Conservation (phyloP, 2,329 filamentous ascomycete genomes). For the Zopfia rhizophila region DNA sequence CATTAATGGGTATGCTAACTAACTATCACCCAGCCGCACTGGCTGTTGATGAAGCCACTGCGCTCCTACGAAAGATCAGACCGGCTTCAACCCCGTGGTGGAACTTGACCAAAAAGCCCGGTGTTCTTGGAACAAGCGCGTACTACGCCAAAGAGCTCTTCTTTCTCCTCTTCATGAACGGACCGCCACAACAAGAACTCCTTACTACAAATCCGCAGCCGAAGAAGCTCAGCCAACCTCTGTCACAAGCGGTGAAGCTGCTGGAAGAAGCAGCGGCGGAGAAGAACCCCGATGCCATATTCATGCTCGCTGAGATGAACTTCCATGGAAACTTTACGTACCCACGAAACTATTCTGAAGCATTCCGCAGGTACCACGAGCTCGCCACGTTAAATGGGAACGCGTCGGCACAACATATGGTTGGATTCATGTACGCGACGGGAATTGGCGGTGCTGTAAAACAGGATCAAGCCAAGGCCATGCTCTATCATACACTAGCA, state of each 20-base stretch:
- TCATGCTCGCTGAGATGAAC: slow-evolving; percentile 90
- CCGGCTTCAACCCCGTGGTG: slow-evolving; percentile 53
- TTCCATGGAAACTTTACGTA: slow-evolving; percentile 95
- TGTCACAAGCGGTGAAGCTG: slow-evolving; percentile 68
- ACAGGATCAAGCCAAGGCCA: slow-evolving; percentile 87
- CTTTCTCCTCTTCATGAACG: slow-evolving; percentile 72
- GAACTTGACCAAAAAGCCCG: slow-evolving; percentile 62
- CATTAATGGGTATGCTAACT: slow-evolving; percentile 25
- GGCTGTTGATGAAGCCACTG: slow-evolving; percentile 52
- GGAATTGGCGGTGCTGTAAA: slow-evolving; percentile 84
- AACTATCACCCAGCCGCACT: slow-evolving; percentile 30
- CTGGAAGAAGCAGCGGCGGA: slow-evolving; percentile 67
- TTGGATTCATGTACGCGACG: slow-evolving; percentile 95
- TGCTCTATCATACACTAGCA: slow-evolving; percentile 95
- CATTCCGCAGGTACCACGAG: slow-evolving; percentile 83
- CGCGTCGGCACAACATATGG: slow-evolving; percentile 92
- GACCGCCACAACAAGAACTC: slow-evolving; percentile 61
- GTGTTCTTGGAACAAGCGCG: slow-evolving; percentile 65
- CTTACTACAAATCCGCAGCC: slow-evolving; percentile 50
- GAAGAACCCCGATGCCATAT: slow-evolving; percentile 83
- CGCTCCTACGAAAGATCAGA: slow-evolving; percentile 54
- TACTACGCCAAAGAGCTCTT: slow-evolving; percentile 73
- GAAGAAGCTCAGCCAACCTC: slow-evolving; percentile 59
- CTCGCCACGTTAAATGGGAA: slow-evolving; percentile 84
- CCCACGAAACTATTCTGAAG: slow-evolving; percentile 80